Evolutionary conservation across 345 rosid genomes (phyloP), one percentile per base, ranked within the genome.

Genomic region (Hibiscus tridactylites): DNA sequence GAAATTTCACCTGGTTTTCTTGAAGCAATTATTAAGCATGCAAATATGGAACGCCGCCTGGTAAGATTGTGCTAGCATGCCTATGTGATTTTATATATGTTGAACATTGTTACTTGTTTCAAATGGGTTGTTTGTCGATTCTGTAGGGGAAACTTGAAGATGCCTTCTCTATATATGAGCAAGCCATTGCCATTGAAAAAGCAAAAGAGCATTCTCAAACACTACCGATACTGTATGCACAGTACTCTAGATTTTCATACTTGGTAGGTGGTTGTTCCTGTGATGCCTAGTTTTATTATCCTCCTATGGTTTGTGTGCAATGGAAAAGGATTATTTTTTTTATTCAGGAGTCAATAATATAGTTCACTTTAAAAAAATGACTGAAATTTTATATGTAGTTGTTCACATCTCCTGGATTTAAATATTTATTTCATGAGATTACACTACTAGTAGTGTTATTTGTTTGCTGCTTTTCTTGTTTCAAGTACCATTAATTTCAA

Each of bases 11-110:
- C 99, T 17, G 99, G 96, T 65, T 90, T 96, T 71, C 79, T 96
- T 71, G 99, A 96, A 85, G 99, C 98, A 49, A 88, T 96, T 79
- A 83, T 85, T 28, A 92, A 91, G 81, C 99, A 96, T 79, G 98
- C 97, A 3, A 88, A 92, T 82, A 92, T 96, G 99, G 99, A 96
- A 79, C 76, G n/a, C 16, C 84, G 98, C 57, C 82, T 83, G 84
- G 98, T 92, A 85, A 73, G 90, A 53, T 71, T 78, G 26, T 66
- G 46, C 52, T 50, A 50, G 60, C 70, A 47, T 56, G 70, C 73
- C 66, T 17, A 28, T 82, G 13, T 62, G 69, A 21, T 65, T 76
- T 61, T 13, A 29, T 6, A 29, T 29, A 9, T 6, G 42, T 1
- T 9, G 35, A 12, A 53, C 39, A 64, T 73, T 13, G 49, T 33